Evolutionary conservation across 495 filamentous ascomycete genomes (phyloP).

Genomic region (Cladorrhinum samala): DNA sequence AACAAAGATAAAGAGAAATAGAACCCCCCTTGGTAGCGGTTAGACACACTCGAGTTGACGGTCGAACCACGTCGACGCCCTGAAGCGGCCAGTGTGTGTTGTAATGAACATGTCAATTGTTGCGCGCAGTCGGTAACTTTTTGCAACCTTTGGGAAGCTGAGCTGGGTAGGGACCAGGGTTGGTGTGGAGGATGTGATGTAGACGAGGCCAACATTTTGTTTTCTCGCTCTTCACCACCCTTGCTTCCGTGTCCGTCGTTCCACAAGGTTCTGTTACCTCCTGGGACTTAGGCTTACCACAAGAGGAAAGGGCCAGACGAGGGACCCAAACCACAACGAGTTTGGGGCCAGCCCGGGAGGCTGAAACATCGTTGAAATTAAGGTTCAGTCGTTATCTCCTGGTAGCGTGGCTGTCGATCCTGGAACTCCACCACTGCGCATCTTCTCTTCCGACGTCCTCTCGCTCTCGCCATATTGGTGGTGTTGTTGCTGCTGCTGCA

Average conservation of each 20-base stretch:
- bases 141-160: neutral
- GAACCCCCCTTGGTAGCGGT: neutral
- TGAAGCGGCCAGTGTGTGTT: neutral
- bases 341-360: conserved; percentile 18
- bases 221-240: too few relatives aligned
- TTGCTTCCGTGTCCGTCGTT: neutral
- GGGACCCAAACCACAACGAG: conserved; percentile 11
- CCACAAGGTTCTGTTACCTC: neutral
- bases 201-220: too few relatives aligned
- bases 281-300: conserved; percentile 5
- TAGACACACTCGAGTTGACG: neutral
- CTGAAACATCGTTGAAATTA: conserved; percentile 37
- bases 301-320: conserved; percentile 4
- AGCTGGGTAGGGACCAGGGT: neutral
- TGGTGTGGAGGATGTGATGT: neutral
- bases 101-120: neutral
- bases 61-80: neutral
- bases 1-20: conserved; percentile 1
- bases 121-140: conserved; percentile 2
- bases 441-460: conserved; percentile 25
- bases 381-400: conserved; percentile 32
- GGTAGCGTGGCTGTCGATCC: conserved; percentile 33
- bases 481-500: conserved; percentile 7
- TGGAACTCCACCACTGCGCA: conserved; percentile 23
- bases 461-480: conserved; percentile 20